Percentiles rank a stretch among this genome's conserved stretches.
phyloP scores from a whole-genome alignment of 2,329 filamentous ascomycete species.

The Nemania serpens region DNA sequence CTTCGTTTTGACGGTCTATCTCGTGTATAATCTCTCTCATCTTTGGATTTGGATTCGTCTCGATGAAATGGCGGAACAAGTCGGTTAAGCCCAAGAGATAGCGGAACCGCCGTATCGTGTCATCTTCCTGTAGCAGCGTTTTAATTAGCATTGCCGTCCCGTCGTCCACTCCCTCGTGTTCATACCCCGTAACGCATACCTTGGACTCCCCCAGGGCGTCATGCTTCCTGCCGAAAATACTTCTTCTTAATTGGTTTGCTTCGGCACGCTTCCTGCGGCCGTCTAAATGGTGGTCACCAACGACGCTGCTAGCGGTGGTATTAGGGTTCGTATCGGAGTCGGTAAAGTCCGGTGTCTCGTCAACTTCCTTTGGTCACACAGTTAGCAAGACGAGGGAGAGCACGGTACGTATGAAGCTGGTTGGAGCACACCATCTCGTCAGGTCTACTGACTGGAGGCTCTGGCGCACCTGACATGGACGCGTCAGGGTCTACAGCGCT shows the following conservation, averaged over 20 bases:
- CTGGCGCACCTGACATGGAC: constrained; percentile 66
- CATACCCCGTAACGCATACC: constrained; percentile 53
- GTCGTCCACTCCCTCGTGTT: constrained; percentile 10
- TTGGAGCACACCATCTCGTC: constrained; percentile 56
- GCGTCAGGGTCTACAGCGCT: constrained; percentile 62
- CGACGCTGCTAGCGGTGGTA: constrained; percentile 81
- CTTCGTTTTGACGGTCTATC: constrained; percentile 89
- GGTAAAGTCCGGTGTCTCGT: constrained; percentile 69
- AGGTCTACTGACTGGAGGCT: constrained; percentile 44
- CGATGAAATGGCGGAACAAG: constrained; percentile 97
- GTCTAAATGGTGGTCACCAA: constrained; percentile 76
- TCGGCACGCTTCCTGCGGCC: constrained; percentile 86
- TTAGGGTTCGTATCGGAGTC: constrained; percentile 71
- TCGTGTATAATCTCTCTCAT: constrained; percentile 93
- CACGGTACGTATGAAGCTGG: not conserved
- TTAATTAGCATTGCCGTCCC: constrained; percentile 43
- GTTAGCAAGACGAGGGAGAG: constrained; percentile 9
- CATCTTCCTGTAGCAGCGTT: constrained; percentile 69
- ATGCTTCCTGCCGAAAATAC: constrained; percentile 93
- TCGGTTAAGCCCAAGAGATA: constrained; percentile 95
- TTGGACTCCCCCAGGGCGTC: constrained; percentile 90
- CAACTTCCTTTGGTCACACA: constrained; percentile 54
- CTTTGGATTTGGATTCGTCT: constrained; percentile 92
- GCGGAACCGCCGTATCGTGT: constrained; percentile 90
- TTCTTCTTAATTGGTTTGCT: constrained; percentile 86